Percentiles rank a stretch among this genome's conserved stretches.
These are phyloP conservation scores for Wickerhamiella pararugosa DNA, from an alignment of 1,139 yeast genomes.

Conservation along the genomic window DNA sequence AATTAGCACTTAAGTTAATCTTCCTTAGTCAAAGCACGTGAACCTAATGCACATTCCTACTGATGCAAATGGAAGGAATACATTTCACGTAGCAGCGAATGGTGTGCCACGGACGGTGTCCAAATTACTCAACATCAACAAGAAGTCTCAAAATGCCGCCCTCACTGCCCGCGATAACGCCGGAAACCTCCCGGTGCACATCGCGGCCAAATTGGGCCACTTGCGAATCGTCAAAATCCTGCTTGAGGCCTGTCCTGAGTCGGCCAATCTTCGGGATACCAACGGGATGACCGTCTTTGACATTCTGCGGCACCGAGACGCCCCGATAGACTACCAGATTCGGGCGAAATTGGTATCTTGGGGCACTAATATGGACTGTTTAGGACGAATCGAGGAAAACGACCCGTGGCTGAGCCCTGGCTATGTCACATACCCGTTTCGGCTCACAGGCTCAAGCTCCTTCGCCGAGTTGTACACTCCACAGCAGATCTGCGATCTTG, in stretches of 20 bases:
- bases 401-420: not conserved
- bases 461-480: not conserved
- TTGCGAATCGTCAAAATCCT: slow-evolving; percentile 10
- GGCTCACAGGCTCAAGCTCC: not conserved
- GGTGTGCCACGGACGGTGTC: slow-evolving; percentile 10
- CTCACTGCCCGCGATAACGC: slow-evolving; percentile 11
- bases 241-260: slow-evolving; percentile 13
- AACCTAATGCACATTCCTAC: slow-evolving; percentile 2
- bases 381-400: not conserved
- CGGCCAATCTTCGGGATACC: slow-evolving; percentile 9
- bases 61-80: slow-evolving; percentile 12
- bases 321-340: slow-evolving; percentile 1
- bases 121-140: slow-evolving; percentile 9
- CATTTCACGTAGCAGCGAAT: slow-evolving; percentile 15
- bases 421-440: not conserved
- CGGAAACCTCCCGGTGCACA: slow-evolving; percentile 16
- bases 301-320: slow-evolving; percentile 10
- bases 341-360: slow-evolving; percentile 9
- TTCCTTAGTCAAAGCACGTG: no score
- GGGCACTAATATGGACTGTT: slow-evolving; percentile 5
- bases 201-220: slow-evolving; percentile 14
- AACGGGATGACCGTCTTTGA: slow-evolving; percentile 11
- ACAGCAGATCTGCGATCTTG: not conserved
- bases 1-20: no score
- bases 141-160: slow-evolving; percentile 8